Evolutionary conservation across 306 rosid species (phyloP).

Genomic region (Ziziphus jujuba): DNA sequence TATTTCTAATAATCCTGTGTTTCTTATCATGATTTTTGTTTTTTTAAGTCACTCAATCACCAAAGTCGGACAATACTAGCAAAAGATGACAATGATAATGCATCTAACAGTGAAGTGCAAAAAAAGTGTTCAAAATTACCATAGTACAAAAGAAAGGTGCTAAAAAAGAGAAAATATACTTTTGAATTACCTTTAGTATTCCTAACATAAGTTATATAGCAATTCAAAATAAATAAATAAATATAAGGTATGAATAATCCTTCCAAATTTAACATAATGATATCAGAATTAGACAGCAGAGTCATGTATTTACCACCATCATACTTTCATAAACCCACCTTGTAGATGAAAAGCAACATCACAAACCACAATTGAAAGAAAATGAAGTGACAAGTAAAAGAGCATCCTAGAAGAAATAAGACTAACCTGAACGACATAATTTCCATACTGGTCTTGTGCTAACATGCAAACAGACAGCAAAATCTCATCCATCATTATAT

Average conservation of each 20-base stretch:
- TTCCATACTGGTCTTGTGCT: conserved; percentile 98
- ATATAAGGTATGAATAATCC: no score
- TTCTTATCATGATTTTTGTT: no score
- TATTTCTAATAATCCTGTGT: no score
- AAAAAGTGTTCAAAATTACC: not conserved
- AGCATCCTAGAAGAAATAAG: conserved; percentile 5
- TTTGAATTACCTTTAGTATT: no score
- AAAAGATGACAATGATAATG: no score
- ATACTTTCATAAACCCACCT: no score
- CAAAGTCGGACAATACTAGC: no score
- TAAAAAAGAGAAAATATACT: no score
- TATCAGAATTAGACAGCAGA: not conserved
- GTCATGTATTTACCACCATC: not conserved
- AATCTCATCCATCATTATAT: conserved; percentile 87
- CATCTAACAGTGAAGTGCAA: not conserved
- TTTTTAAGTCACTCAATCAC: no score
- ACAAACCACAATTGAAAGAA: not conserved
- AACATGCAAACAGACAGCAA: conserved; percentile 77
- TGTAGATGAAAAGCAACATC: not conserved
- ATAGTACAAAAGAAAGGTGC: not conserved
- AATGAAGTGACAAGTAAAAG: not conserved
- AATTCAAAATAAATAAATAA: no score
- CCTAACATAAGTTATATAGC: no score
- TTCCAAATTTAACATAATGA: no score
- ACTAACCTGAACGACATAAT: conserved; percentile 92